phyloP scores from a whole-genome alignment of 345 rosid species.

The Populus nigra region DNA sequence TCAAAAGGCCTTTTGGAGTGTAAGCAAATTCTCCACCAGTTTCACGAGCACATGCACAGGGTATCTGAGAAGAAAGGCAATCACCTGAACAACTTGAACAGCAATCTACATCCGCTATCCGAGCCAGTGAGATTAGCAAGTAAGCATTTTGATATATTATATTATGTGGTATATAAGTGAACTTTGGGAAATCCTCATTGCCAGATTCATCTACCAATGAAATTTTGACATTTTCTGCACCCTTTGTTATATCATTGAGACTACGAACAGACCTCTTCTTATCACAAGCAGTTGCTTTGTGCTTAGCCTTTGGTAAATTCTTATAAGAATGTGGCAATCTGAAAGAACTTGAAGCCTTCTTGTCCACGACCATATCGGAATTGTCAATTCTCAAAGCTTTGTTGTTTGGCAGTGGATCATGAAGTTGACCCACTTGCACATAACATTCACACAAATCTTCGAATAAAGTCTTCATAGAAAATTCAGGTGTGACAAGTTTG shows the following conservation, averaged over 20 bases:
- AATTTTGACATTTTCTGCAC: constrained; percentile 38
- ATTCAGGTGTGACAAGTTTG: constrained; percentile 12
- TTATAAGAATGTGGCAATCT: background rate
- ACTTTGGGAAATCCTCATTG: constrained; percentile 45
- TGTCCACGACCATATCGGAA: background rate
- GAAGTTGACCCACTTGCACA: constrained; percentile 9
- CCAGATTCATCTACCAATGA: constrained; percentile 56
- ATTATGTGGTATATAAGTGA: constrained; percentile 64
- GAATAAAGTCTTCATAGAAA: constrained; percentile 26
- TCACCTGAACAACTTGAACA: constrained; percentile 67
- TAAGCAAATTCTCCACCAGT: constrained; percentile 87
- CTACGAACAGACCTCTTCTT: background rate
- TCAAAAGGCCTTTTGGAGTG: constrained; percentile 52
- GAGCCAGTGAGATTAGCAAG: constrained; percentile 59
- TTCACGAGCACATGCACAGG: constrained; percentile 80
- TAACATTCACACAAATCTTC: constrained; percentile 29
- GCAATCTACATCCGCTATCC: constrained; percentile 71
- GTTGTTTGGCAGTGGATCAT: no score
- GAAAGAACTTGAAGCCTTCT: background rate
- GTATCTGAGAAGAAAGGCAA: constrained; percentile 55
- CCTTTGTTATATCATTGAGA: constrained; percentile 17
- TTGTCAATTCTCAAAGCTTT: background rate
- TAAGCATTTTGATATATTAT: constrained; percentile 61
- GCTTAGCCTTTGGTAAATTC: background rate
- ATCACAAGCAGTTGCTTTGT: background rate